Evolutionary conservation across 495 filamentous ascomycete genomes (phyloP), one percentile per base, ranked within the genome.

Genomic region (Neurospora sp.): DNA sequence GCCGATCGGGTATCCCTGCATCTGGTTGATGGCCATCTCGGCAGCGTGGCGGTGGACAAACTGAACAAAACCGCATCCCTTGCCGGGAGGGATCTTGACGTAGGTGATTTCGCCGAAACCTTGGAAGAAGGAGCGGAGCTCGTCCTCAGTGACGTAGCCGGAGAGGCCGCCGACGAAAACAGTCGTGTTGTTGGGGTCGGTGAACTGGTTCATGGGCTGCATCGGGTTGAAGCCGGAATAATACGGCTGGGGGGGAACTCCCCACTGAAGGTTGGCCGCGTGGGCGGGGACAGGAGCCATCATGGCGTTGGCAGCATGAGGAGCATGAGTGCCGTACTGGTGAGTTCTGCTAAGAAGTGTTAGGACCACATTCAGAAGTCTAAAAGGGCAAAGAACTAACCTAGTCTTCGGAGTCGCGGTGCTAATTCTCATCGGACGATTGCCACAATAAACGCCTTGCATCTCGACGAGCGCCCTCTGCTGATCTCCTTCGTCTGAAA

Each of bases 21-120:
- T 99, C 84, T 99, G 96, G 86, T 99, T 99, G 87, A 99, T 99
- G 72, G 96, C 96, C 96, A 99, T 99, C 86, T 99, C 96, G 27
- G 96, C 96, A 20, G 96, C 96, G 83, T 99, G 96, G 74, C 96
- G 94, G 83, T 99, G 96, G 71, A 99, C 96, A 78, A 99, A 99
- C 82, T 99, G 96, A 69, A 99, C 96, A 80, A 99, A 99, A 69
- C 96, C 96, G 79, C 96, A 99, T 75, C 96, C 96, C 89, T 99
- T 99, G 80, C 96, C 96, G 40, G 96, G 96, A 59, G 96, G 96
- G 75, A 99, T 99, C 89, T 99, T 99, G 85, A 99, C 96, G 83
- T 99, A 99, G 79, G 96, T 99, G 82, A 99, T 99, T 79, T 99
- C 96, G 70, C 96, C 96, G 79, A 99, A 99, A 72, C 96, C 96